Evolutionary conservation across 768 basidiomycete species (phyloP), one percentile per base, ranked within the genome.

Genomic region (Leccinum longicurvipes): DNA sequence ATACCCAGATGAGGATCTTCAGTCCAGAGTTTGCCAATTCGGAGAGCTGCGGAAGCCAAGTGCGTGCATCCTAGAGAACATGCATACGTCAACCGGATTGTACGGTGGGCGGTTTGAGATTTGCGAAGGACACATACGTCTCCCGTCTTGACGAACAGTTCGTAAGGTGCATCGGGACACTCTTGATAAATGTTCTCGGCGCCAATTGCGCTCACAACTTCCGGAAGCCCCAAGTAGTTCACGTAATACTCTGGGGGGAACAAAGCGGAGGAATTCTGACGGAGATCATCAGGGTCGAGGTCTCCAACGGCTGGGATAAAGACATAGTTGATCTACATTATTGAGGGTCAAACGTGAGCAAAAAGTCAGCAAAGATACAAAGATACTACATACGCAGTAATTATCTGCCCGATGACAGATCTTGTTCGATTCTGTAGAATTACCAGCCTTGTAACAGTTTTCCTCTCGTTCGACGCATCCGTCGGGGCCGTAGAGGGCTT

Each of bases 181-280:
- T 82, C 79, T 8, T 60, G 47, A 61, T 84, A 87, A 1, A 56
- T 62, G 23, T 63, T 60, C 56, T 81, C 71, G 0, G 85, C 85
- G 6, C 86, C 85, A 41, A 87, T 86, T 52, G 62, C 66, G 19
- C 61, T 64, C 65, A 72, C 59, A 14, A 82, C 72, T 3, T 66
- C 58, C 0, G 73, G 36, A n/a, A 66, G 63, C 1, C 54, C 60
- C 19, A 86, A 69, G 58, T 80, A 84, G 11, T 72, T 68, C 42
- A 81, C 57, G 54, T 85, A 85, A 56, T 76, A 83, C 45, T 82
- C 76, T 0, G 84, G 80, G 6, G 85, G 84, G 67, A 85, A 86
- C 7, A 70, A 53, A 2, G 78, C 74, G 0, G 80, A 75, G 1
- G 77, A 61, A 39, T 78, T 83, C 67, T 86, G 84, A 21, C 82